Conservation (phyloP, 2,329 filamentous ascomycete species). For the Phaeophleospora eucalypticola region DNA sequence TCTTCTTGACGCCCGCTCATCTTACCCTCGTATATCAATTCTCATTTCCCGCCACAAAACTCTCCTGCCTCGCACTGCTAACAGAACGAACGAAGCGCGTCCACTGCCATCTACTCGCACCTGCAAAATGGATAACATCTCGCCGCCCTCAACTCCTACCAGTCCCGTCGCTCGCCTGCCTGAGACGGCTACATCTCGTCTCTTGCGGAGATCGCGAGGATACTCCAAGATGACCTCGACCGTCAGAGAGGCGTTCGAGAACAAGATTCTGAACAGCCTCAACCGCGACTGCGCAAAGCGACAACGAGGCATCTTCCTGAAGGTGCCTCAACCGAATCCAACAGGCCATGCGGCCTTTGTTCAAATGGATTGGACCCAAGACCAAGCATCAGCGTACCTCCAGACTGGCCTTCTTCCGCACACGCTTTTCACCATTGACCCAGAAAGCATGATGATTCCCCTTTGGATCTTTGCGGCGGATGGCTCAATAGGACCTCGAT, state of each 20-base stretch:
- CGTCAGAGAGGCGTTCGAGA: neutral
- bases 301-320: neutral
- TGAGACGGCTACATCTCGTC: neutral
- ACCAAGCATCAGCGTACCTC: neutral
- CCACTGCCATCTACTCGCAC: no score
- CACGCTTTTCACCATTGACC: neutral
- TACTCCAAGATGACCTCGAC: neutral
- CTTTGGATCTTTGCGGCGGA: neutral
- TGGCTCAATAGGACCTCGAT: neutral
- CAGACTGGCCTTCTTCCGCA: neutral
- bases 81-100: no score
- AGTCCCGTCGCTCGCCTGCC: neutral
- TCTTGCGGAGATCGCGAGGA: neutral
- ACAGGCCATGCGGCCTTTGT: neutral
- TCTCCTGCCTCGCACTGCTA: neutral
- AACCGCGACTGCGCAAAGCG: neutral
- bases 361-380: neutral
- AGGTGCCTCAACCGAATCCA: neutral
- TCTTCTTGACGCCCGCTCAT: neutral
- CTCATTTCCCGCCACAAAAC: neutral
- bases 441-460: neutral
- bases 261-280: neutral
- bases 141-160: neutral
- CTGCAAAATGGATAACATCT: neutral
- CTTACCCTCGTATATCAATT: no score